Evolutionary conservation across 2,329 filamentous ascomycete species (phyloP).

Genomic region (Nemania bipapillata): DNA sequence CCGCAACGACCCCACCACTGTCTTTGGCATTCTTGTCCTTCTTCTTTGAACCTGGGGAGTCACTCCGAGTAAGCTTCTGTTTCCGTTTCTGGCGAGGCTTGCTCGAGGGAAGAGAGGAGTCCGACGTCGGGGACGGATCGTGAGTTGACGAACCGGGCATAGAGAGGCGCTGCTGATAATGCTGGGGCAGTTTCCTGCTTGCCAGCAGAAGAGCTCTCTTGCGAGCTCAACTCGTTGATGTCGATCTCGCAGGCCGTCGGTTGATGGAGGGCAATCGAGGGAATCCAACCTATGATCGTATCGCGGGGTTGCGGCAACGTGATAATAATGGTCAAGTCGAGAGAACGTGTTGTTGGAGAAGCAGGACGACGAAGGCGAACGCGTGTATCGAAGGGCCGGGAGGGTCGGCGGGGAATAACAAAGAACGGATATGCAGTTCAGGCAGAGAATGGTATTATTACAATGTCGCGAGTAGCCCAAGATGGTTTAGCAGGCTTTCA

Average conservation of each 20-base stretch:
- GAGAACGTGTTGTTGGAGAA: constrained; percentile 13
- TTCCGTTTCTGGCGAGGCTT: constrained; percentile 48
- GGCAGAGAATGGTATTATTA: constrained; percentile 45
- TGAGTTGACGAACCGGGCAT: constrained; percentile 54
- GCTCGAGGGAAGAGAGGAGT: constrained; percentile 47
- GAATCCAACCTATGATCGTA: constrained; percentile 8
- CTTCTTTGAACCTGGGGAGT: constrained; percentile 52
- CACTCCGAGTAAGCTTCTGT: constrained; percentile 49
- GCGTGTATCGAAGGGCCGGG: constrained; percentile 32
- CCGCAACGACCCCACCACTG: constrained; percentile 51
- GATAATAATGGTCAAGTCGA: constrained; percentile 7
- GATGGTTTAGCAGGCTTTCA: constrained; percentile 24
- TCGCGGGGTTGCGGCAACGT: constrained; percentile 12
- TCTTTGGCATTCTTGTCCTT: constrained; percentile 54
- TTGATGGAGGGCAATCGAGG: constrained; percentile 9
- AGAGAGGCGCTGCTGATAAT: constrained; percentile 47
- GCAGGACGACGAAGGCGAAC: constrained; percentile 32
- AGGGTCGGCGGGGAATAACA: constrained; percentile 34
- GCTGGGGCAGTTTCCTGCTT: constrained; percentile 52
- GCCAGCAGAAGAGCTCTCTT: constrained; percentile 51
- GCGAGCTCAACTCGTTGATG: constrained; percentile 42
- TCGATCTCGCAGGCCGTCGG: constrained; percentile 25
- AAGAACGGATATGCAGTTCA: constrained; percentile 41
- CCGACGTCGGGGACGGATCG: constrained; percentile 47
- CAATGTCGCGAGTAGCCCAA: constrained; percentile 30